A percentile compares a stretch with the other conserved stretches of the same genome.
These are phyloP conservation scores for Apiospora hydei DNA, from an alignment of 2,329 filamentous ascomycete species.

Conservation along the genomic window DNA sequence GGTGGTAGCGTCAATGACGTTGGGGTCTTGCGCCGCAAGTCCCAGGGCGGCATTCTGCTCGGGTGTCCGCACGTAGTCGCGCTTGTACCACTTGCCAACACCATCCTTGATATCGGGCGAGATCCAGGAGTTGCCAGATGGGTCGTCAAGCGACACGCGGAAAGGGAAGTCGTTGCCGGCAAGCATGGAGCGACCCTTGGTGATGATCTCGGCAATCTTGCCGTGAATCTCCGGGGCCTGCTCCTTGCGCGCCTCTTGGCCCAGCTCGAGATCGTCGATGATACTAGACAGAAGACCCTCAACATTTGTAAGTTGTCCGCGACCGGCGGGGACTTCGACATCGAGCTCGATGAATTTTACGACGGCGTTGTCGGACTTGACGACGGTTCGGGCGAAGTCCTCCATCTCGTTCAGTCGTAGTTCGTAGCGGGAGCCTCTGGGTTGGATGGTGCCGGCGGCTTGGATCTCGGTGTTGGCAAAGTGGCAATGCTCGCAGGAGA, in stretches of 20 bases:
- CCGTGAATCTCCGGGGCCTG: constrained; percentile 78
- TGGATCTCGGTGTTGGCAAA: constrained; percentile 95
- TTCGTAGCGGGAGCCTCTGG: constrained; percentile 84
- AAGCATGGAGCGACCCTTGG: constrained; percentile 78
- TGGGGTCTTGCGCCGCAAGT: constrained; percentile 60
- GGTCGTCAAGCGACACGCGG: constrained; percentile 86
- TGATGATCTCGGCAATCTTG: constrained; percentile 80
- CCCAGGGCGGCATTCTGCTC: constrained; percentile 90
- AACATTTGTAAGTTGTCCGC: constrained; percentile 91
- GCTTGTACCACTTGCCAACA: constrained; percentile 87
- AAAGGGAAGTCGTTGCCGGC: constrained; percentile 84
- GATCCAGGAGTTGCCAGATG: constrained; percentile 96
- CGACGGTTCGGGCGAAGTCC: constrained; percentile 85
- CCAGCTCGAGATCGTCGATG: constrained; percentile 79
- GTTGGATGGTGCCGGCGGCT: constrained; percentile 89
- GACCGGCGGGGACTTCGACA: constrained; percentile 89
- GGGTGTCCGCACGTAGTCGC: constrained; percentile 80
- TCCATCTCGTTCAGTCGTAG: constrained; percentile 75
- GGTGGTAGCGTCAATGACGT: constrained; percentile 55
- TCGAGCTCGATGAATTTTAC: constrained; percentile 92
- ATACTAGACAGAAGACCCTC: constrained; percentile 86
- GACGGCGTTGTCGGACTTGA: constrained; percentile 88
- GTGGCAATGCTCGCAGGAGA: constrained; percentile 87
- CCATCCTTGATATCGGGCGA: constrained; percentile 82
- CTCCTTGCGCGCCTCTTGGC: constrained; percentile 83